phyloP scores from a whole-genome alignment of 176 grass and related monocot genomes.

The Oryza meridionalis region DNA sequence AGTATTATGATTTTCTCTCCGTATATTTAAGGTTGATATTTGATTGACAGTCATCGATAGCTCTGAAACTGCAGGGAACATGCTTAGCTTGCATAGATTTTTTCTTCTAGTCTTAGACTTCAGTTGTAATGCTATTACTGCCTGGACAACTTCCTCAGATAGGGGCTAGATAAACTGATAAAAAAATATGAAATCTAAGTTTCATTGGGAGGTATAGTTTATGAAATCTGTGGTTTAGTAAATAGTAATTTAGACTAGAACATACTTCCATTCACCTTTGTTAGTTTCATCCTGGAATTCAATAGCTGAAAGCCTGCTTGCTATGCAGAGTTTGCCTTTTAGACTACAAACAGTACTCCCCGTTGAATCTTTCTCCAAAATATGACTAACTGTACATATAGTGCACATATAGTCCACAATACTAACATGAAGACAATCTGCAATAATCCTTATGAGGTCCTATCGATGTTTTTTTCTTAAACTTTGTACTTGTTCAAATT shows the following conservation, averaged over 20 bases:
- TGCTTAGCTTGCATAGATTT: conserved; percentile 31
- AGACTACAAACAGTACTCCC: background rate
- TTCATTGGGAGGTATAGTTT: background rate
- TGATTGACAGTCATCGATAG: conserved; percentile 4
- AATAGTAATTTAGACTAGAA: conserved; percentile 3
- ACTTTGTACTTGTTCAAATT: conserved; percentile 35
- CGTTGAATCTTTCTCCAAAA: conserved; percentile 14
- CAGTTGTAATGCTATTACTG: conserved; percentile 13
- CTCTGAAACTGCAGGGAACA: conserved; percentile 25
- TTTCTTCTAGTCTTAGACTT: background rate
- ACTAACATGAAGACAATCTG: background rate
- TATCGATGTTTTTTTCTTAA: conserved; percentile 21
- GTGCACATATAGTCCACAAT: background rate
- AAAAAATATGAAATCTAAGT: conserved; percentile 1
- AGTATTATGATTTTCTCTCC: background rate
- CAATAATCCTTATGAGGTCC: conserved; percentile 7
- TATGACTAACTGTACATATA: background rate
- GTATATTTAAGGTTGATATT: conserved; percentile 8
- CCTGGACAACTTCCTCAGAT: conserved; percentile 23
- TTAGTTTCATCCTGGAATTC: conserved; percentile 19
- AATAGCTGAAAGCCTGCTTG: background rate
- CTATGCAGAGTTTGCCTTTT: conserved; percentile 7
- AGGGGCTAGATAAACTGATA: conserved; percentile 15
- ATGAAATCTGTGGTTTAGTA: conserved; percentile 6
- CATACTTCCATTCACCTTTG: conserved; percentile 23